phyloP scores from a whole-genome alignment of 1,284 basidiomycete species.

The Earliella scabrosa region DNA sequence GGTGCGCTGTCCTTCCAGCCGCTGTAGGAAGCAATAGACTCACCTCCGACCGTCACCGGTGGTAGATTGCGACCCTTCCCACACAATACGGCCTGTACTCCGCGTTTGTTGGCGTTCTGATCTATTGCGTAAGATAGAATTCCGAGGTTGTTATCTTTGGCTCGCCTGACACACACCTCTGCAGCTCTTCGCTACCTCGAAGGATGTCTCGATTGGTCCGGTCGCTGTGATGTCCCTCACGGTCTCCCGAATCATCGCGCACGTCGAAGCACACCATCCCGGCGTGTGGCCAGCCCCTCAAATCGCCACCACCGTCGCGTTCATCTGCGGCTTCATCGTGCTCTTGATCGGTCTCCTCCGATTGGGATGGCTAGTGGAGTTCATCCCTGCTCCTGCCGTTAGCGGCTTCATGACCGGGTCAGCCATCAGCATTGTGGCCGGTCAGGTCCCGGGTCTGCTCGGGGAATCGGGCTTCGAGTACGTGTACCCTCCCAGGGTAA shows the following conservation, averaged over 20 bases:
- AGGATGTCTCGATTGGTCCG: conserved; percentile 95
- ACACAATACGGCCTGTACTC: conserved; percentile 95
- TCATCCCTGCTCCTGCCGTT: conserved; percentile 91
- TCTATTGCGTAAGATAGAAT: conserved; percentile 69
- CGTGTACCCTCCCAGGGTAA: conserved; percentile 31
- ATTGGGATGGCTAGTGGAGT: conserved; percentile 95
- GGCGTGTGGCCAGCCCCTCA: conserved; percentile 63
- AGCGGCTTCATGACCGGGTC: conserved; percentile 94
- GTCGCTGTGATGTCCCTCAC: conserved; percentile 98
- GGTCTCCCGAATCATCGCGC: conserved; percentile 80
- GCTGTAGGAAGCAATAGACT: neutral
- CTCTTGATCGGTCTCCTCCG: conserved; percentile 91
- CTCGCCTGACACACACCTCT: conserved; percentile 7
- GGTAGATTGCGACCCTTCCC: conserved; percentile 84
- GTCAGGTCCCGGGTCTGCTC: conserved; percentile 87
- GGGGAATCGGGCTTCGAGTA: conserved; percentile 85
- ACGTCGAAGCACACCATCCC: conserved; percentile 60
- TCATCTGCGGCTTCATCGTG: conserved; percentile 93
- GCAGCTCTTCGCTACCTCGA: conserved; percentile 90
- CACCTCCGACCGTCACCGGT: conserved; percentile 20
- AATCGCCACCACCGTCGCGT: conserved; percentile 87
- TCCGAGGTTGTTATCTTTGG: conserved; percentile 28
- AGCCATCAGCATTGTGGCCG: conserved; percentile 85
- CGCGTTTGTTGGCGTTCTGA: conserved; percentile 87
- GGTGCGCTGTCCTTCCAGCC: conserved; percentile 38